Conservation (phyloP, 176 grass and related monocot species). For the Panicum miliaceum region DNA sequence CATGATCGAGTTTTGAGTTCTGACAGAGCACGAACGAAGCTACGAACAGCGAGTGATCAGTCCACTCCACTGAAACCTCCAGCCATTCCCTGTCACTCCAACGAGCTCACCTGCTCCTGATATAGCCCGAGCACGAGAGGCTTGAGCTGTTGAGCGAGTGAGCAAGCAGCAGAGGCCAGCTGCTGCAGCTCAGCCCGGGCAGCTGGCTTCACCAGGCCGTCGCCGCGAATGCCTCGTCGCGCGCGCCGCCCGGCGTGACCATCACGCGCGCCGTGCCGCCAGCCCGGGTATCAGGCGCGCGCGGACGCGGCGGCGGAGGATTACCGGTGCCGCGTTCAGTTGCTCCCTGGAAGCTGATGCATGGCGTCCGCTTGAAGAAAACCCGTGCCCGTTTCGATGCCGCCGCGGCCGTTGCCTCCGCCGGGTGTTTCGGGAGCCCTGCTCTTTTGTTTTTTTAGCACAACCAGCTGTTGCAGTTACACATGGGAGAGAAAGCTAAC, state of each 20-base stretch:
- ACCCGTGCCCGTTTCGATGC: constrained; percentile 16
- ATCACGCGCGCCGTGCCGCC: constrained; percentile 24
- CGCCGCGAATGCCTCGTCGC: not conserved
- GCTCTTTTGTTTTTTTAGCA: not conserved
- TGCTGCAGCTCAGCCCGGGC: not conserved
- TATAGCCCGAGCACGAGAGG: not conserved
- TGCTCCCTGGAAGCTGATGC: constrained; percentile 32
- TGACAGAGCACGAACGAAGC: not conserved
- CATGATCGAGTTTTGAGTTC: not conserved
- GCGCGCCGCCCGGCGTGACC: constrained; percentile 36
- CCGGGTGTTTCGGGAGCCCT: constrained; percentile 36
- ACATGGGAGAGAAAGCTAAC: not conserved
- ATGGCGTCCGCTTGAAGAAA: constrained; percentile 22
- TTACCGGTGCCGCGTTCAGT: constrained; percentile 30
- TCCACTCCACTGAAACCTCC: not conserved
- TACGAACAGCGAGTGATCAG: not conserved
- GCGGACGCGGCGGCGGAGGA: not conserved
- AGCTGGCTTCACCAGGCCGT: not conserved
- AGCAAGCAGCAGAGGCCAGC: not conserved
- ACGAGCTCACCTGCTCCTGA: not conserved
- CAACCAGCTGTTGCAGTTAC: constrained; percentile 5
- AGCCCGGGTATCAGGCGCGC: constrained; percentile 13
- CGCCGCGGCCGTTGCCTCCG: constrained; percentile 20
- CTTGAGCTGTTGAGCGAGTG: not conserved
- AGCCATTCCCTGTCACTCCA: not conserved